Evolutionary conservation across 2,329 filamentous ascomycete species (phyloP).

Genomic region (Penicillium capsulatum): DNA sequence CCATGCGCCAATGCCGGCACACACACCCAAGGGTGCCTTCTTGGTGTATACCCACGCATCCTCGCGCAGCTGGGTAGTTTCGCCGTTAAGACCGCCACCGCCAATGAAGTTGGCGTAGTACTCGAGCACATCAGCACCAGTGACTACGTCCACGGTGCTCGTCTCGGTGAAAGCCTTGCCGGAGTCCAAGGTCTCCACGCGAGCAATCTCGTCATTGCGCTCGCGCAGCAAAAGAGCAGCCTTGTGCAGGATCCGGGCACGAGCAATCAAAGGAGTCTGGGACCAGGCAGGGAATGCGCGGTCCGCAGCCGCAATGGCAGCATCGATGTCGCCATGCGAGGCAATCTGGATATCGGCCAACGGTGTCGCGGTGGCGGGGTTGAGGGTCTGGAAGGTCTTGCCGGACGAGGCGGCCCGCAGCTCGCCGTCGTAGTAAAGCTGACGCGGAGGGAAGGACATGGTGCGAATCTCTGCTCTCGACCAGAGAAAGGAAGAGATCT

Average conservation of each 20-base stretch:
- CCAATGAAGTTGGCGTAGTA: conserved; percentile 80
- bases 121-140: conserved; percentile 78
- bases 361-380: conserved; percentile 66
- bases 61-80: conserved; percentile 67
- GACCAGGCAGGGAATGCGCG: conserved; percentile 74
- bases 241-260: conserved; percentile 71
- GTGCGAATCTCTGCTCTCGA: conserved; percentile 4
- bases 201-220: conserved; percentile 74
- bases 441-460: conserved; percentile 49
- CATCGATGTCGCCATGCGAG: conserved; percentile 63
- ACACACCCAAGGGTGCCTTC: conserved; percentile 78
- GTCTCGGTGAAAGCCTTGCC: conserved; percentile 85
- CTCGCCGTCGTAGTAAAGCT: conserved; percentile 73
- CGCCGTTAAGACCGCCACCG: conserved; percentile 73
- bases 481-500: conserved; percentile 2
- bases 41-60: conserved; percentile 79
- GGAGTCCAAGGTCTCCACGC: conserved; percentile 76
- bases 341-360: conserved; percentile 70
- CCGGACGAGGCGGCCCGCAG: conserved; percentile 57
- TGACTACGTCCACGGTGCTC: conserved; percentile 74
- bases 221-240: conserved; percentile 69
- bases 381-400: conserved; percentile 65
- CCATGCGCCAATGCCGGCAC: conserved; percentile 84
- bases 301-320: conserved; percentile 66
- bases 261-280: conserved; percentile 65